Percentiles rank a stretch among this genome's conserved stretches.
Conservation (phyloP, 306 rosid genomes). For the Cicer chorassanicum region DNA sequence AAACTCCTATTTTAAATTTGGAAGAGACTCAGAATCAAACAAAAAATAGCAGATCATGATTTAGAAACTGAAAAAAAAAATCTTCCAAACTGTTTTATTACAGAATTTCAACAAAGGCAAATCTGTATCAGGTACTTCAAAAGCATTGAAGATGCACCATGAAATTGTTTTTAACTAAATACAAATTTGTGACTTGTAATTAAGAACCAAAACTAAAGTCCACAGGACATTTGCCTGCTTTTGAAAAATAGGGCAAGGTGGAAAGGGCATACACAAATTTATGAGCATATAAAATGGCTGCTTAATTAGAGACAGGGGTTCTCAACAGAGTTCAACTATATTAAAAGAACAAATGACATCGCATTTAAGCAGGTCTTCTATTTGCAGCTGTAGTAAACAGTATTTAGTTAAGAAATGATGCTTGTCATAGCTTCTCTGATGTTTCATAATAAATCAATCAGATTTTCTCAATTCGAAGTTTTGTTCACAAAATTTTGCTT, state of each 20-base stretch:
- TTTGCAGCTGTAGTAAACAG: not conserved
- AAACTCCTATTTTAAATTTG: not conserved
- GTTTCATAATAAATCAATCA: not conserved
- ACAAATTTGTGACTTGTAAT: not conserved
- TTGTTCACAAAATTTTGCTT: not conserved
- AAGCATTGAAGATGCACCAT: not conserved
- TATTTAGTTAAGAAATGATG: not conserved
- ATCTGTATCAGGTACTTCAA: not conserved
- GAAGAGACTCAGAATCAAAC: not conserved
- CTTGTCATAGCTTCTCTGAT: not conserved
- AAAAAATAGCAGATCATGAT: not conserved
- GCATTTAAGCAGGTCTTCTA: not conserved
- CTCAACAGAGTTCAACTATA: not conserved
- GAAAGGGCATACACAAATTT: not conserved
- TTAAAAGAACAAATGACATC: not conserved
- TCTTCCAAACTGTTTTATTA: not conserved
- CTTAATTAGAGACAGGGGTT: not conserved
- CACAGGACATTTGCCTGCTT: not conserved
- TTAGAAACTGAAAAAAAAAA: not conserved
- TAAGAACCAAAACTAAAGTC: not conserved
- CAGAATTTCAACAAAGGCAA: not conserved
- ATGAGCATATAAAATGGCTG: not conserved
- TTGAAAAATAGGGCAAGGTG: not conserved
- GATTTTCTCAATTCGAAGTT: not conserved
- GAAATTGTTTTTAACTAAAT: not conserved